A percentile compares a stretch with the other conserved stretches of the same genome.
Conservation (phyloP, 2,329 filamentous ascomycete genomes). For the Claviceps paspali region DNA sequence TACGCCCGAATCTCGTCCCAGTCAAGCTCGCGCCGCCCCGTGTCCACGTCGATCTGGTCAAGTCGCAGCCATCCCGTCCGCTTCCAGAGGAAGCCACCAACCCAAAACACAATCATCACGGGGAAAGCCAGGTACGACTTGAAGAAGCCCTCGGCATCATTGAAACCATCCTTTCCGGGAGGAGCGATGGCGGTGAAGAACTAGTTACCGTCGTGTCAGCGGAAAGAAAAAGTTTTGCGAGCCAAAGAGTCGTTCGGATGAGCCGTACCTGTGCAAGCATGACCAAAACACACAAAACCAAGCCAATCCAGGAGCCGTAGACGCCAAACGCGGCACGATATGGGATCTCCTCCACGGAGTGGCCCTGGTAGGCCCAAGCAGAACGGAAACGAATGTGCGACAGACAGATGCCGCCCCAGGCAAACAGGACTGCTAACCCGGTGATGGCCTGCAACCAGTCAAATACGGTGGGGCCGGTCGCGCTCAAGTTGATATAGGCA, state of each 20-base stretch:
- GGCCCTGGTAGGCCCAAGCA: slow-evolving; percentile 43
- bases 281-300: slow-evolving; percentile 38
- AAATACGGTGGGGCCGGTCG: slow-evolving; percentile 37
- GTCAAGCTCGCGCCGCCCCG: slow-evolving; percentile 48
- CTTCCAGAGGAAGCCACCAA: slow-evolving; percentile 50
- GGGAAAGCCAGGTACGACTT: slow-evolving; percentile 36
- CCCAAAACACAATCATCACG: slow-evolving; percentile 40
- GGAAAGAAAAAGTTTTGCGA: not conserved
- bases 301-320: slow-evolving; percentile 45
- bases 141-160: slow-evolving; percentile 36
- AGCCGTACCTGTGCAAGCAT: slow-evolving; percentile 31
- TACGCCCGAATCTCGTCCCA: slow-evolving; percentile 40
- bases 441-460: slow-evolving; percentile 51
- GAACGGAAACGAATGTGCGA: slow-evolving; percentile 52
- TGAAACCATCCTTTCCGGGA: slow-evolving; percentile 13
- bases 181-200: slow-evolving; percentile 34
- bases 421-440: slow-evolving; percentile 46
- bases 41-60: slow-evolving; percentile 51
- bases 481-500: slow-evolving; percentile 29
- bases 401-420: slow-evolving; percentile 50
- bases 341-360: slow-evolving; percentile 47
- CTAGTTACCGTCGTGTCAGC: slow-evolving; percentile 11
- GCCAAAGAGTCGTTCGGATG: not conserved
- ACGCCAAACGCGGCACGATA: slow-evolving; percentile 46
- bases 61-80: slow-evolving; percentile 41